Base-by-base conservation (phyloP, 306 rosid genomes). In the Chamaecrista fasciculata region DNA sequence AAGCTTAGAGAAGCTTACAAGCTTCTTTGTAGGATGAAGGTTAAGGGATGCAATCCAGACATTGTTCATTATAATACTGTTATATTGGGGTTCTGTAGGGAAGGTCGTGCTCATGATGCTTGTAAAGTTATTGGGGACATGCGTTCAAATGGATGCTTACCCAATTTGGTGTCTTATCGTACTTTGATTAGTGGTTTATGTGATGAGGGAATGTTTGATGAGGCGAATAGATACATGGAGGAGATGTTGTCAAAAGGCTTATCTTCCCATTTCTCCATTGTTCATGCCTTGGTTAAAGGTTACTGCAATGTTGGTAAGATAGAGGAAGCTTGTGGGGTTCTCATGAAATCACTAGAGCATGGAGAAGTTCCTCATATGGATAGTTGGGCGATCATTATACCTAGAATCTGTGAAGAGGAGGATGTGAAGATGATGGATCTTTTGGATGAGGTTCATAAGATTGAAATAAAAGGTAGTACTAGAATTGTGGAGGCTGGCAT, bases 21-120 rank as follows among this genome's bases (percentile, higher is more conserved):
- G 84, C 91, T 93, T 72, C 97, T 90, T 4, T 90, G 98, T 68
- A 83, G 98, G 82, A 93, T 93, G 97, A 93, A 88, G 75, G 92
- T 93, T 15, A 93, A 86, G 51, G 98, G 98, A 7, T 93, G 98
- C 52, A 93, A 93, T 71, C 97, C 96, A 7, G 97, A 90, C 20
- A 81, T 90, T 15, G 87, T 89, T 69, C 98, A 90, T 70, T 93
- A 85, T 11, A 93, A 93, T 55, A 93, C 86, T 1, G 88, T 88
- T 66, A 85, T 93, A 62, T 51, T 66, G 18, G 98, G 98, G 29
- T 93, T 88, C 69, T 83, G 97, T 48, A 82, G 96, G 58, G 94
- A 88, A 74, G 94, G 96, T n/a, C 86, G 84, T 4, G 81, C 94
- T 3, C 48, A 25, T 0, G 91, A 93, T 72, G 96, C 97, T 66